A percentile compares a stretch with the other conserved stretches of the same genome.
These are phyloP conservation scores for Dionaea muscipula DNA, from an alignment of 179 eudicot genomes.

Conservation along the genomic window DNA sequence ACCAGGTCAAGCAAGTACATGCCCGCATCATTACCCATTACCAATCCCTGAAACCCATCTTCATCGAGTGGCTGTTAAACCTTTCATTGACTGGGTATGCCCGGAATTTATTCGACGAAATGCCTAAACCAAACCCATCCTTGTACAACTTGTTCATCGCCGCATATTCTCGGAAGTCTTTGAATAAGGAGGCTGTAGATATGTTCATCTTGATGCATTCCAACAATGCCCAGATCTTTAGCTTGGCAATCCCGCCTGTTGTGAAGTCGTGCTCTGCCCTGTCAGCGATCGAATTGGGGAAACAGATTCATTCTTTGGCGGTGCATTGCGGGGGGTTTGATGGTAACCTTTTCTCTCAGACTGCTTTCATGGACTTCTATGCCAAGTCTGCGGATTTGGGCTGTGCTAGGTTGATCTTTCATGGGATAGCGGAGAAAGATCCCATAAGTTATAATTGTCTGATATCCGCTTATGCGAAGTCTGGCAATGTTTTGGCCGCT, in stretches of 20 bases:
- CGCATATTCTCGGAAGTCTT: constrained; percentile 21
- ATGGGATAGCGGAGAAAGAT: constrained; percentile 32
- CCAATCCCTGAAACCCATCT: constrained; percentile 12
- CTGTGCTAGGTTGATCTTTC: constrained; percentile 40
- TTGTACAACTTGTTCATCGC: constrained; percentile 31
- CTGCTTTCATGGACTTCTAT: constrained; percentile 48
- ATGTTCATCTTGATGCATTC: constrained; percentile 31
- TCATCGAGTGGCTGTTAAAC: constrained; percentile 12
- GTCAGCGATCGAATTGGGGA: constrained; percentile 38
- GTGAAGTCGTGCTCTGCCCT: constrained; percentile 53
- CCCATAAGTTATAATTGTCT: constrained; percentile 39
- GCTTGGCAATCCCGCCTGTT: constrained; percentile 57
- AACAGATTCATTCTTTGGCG: constrained; percentile 51
- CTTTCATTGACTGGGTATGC: constrained; percentile 28
- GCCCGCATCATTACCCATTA: constrained; percentile 18
- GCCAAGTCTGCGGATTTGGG: constrained; percentile 36
- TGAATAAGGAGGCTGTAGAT: constrained; percentile 26
- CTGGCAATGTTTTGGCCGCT: constrained; percentile 31
- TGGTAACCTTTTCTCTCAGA: constrained; percentile 24
- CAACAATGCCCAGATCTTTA: constrained; percentile 15
- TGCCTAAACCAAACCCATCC: constrained; percentile 36
- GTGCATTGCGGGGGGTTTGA: constrained; percentile 48
- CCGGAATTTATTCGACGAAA: constrained; percentile 45
- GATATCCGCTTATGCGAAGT: constrained; percentile 38
- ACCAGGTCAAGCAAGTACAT: constrained; percentile 34